These are phyloP conservation scores for Cyanophora paradoxa DNA, from an alignment of 78 protist species.

Conservation along the genomic window DNA sequence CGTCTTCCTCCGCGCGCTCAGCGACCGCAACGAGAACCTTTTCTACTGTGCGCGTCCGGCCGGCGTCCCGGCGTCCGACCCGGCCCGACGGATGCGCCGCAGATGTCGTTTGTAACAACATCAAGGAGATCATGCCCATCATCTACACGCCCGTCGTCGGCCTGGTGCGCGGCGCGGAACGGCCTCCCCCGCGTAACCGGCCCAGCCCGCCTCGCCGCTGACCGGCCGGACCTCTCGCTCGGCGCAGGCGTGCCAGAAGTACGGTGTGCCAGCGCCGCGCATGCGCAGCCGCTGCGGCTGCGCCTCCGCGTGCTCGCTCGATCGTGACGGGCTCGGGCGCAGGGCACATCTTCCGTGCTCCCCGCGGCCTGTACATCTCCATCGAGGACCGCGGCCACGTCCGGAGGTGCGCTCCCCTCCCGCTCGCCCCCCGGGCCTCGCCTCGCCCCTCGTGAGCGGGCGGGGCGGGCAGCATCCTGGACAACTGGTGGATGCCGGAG, in stretches of 20 bases:
- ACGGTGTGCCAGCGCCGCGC: background rate
- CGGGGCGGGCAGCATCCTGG: conserved; percentile 31
- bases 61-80: too few species aligned
- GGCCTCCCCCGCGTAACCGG: background rate
- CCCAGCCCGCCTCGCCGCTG: background rate
- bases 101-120: conserved; percentile 44
- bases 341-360: background rate
- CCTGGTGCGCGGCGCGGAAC: background rate
- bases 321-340: too few species aligned
- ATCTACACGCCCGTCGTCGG: conserved; percentile 82
- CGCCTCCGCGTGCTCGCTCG: too few species aligned
- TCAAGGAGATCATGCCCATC: conserved; percentile 65
- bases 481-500: conserved; percentile 63
- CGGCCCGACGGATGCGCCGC: too few species aligned
- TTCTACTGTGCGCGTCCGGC: too few species aligned
- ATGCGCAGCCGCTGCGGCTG: background rate
- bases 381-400: conserved; percentile 62
- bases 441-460: too few species aligned
- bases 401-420: too few species aligned
- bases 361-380: conserved; percentile 79
- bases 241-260: conserved; percentile 20
- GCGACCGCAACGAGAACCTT: conserved; percentile 69
- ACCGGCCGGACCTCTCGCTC: background rate
- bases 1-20: conserved; percentile 30
- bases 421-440: too few species aligned